Base-by-base conservation (phyloP, 2,329 filamentous ascomycete genomes). In the Gaeumannomyces tritici region DNA sequence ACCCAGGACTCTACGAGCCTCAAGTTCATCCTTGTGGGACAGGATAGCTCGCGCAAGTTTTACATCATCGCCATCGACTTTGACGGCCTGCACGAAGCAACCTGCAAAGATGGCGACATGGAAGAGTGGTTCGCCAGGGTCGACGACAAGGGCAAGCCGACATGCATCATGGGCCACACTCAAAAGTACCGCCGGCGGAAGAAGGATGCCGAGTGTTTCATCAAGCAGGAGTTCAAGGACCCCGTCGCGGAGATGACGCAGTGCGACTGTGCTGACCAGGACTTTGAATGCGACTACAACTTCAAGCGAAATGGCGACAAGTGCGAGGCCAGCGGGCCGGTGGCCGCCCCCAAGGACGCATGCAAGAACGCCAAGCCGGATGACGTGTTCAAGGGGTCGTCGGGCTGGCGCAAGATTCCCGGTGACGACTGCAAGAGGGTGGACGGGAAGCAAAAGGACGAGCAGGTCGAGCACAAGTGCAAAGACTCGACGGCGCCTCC, bases 271-370 rank as follows among this genome's bases (percentile, higher is more conserved):
- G 86, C 87, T 0, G 85, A 89, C 63, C 79, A 81, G 42, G 96
- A 99, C 73, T 99, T 96, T 72, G 95, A 99, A 76, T 99, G 95
- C 73, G 93, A 98, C 72, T 96, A 90, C 80, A 96, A 96, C 73
- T 98, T 96, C 64, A 84, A 84, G 68, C 80, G 81, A 63, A 85
- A 93, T 65, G 81, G 83, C 61, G 84, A 83, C 60, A 81, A 88
- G 65, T 98, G 95, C 72, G 79, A 86, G 28, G 81, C 83, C 9
- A 83, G 80, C 29, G 86, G 84, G 0, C 78, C 83, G 3, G 73
- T 96, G 56, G 73, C 79, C 2, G 78, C 86, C 2, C 92, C 93
- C 0, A 82, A 89, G 58, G 90, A 85, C 9, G 82, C 84, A 31
- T 99, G 95, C 74, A 85, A 89, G 70, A 73, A 78, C 2, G 78